Evolutionary conservation across 371 early-diverging fungal genomes (phyloP).

Genomic region (Mucor irregularis): DNA sequence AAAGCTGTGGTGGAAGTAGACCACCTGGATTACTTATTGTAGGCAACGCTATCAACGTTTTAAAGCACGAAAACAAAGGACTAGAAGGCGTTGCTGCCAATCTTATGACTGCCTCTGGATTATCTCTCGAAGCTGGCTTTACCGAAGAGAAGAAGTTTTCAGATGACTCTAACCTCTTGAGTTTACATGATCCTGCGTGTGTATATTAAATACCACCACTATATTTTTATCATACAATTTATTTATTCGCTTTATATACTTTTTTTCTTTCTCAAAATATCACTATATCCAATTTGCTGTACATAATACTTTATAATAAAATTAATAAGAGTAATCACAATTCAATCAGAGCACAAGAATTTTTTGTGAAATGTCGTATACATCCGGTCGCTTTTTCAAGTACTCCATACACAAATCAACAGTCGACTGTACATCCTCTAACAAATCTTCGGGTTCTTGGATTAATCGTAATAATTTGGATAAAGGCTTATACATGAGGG

Average conservation of each 20-base stretch:
- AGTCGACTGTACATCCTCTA: slow-evolving; percentile 21
- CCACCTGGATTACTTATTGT: slow-evolving; percentile 76
- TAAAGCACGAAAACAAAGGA: slow-evolving; percentile 38
- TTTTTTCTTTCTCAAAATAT: too few relatives aligned
- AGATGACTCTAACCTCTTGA: slow-evolving; percentile 23
- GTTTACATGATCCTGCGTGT: slow-evolving; percentile 48
- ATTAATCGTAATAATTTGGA: slow-evolving; percentile 16
- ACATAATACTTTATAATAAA: neutral
- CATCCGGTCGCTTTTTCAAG: slow-evolving; percentile 9
- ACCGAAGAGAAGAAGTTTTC: neutral
- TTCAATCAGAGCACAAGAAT: neutral
- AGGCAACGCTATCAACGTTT: slow-evolving; percentile 58
- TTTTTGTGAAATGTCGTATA: slow-evolving; percentile 6
- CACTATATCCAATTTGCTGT: neutral
- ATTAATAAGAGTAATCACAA: neutral
- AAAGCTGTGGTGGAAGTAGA: slow-evolving; percentile 67
- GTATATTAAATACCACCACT: slow-evolving; percentile 27
- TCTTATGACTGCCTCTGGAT: slow-evolving; percentile 21
- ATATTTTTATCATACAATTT: too few relatives aligned
- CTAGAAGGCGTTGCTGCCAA: slow-evolving; percentile 38
- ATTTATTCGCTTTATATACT: too few relatives aligned
- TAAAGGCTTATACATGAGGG: slow-evolving; percentile 29
- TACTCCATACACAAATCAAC: slow-evolving; percentile 16
- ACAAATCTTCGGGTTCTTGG: slow-evolving; percentile 14
- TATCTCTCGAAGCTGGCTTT: slow-evolving; percentile 5